These are phyloP conservation scores for Iberis pinnata DNA, from an alignment of 345 rosid species.

Conservation along the genomic window DNA sequence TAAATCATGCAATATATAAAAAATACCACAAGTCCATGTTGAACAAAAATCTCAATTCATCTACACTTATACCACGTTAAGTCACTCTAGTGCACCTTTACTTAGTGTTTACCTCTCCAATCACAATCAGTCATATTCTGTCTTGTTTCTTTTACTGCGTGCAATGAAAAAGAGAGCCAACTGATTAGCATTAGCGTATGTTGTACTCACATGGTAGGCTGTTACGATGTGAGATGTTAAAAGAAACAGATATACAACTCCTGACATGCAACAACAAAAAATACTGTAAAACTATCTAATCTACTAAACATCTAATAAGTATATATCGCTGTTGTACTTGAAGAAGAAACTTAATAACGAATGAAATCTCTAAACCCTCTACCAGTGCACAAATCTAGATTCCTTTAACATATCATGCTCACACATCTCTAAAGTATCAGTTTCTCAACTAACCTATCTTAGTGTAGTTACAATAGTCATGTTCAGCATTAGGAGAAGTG, in stretches of 20 bases:
- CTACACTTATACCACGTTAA: background rate
- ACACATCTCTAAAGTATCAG: background rate
- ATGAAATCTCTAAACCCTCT: background rate
- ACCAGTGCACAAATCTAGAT: background rate
- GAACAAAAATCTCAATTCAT: no score
- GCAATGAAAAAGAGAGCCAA: background rate
- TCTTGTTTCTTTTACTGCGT: slow-evolving; percentile 12
- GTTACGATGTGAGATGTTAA: no score
- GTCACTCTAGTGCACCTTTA: background rate
- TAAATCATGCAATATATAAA: no score
- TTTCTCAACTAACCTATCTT: background rate
- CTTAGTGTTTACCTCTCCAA: slow-evolving; percentile 6
- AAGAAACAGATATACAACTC: no score
- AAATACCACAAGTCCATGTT: no score
- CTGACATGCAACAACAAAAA: no score
- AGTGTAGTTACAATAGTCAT: background rate
- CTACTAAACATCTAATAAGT: background rate
- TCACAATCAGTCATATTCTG: background rate
- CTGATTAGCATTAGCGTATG: background rate
- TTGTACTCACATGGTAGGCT: background rate
- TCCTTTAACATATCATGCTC: background rate
- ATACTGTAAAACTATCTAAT: background rate
- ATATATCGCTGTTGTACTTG: background rate
- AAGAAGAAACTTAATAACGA: no score
- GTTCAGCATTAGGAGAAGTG: no score